Base-by-base conservation (phyloP, 176 grass and related monocot species). In the Ampelocalamus luodianensis region DNA sequence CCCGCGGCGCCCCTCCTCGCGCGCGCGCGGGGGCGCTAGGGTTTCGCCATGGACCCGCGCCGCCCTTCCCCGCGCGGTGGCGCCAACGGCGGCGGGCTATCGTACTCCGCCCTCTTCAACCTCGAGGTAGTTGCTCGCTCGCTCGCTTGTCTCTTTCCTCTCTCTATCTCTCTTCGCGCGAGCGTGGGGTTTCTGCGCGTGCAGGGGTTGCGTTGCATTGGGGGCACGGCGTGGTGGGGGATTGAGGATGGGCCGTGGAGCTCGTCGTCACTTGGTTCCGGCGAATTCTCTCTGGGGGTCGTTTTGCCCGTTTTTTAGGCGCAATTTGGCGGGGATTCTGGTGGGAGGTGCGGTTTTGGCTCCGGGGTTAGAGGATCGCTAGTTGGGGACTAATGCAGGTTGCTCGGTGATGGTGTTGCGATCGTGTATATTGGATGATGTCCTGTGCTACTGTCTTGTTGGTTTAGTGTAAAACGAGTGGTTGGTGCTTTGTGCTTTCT, bases 91-190 rank as follows among this genome's bases (percentile, higher is more conserved):
- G 82, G 87, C 84, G 82, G 86, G 36, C 79, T 94, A 60, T 91
- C 92, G 34, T 94, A 94, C 84, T 93, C 90, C 66, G 79, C 90
- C 53, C 92, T 97, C 40, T 97, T 97, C 86, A 93, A 96, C 85
- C 93, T 96, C 78, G 93, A 99, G 90, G 97, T 96, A 74, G 45
- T 53, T 9, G 37, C 65, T 74, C 45, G 50, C 58, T 13, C 60
- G 24, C 24, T 63, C 12, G 60, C 54, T 56, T 20, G 54, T 6
- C 24, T 64, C 61, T 2, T 1, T 5, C 14, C 53, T 58, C 14
- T 43, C 17, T 70, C 58, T 51, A 15, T 64, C 13, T 53, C 45
- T 62, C 43, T 38, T 24, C 16, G 58, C 34, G 11, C 23, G n/a
- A 20, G 6, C 34, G 49, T 39, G 44, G 38, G 27, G 74, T 60